A percentile compares a stretch with the other conserved stretches of the same genome.
phyloP scores from a whole-genome alignment of 768 basidiomycete genomes.

The Sporobolomyces pararoseus region DNA sequence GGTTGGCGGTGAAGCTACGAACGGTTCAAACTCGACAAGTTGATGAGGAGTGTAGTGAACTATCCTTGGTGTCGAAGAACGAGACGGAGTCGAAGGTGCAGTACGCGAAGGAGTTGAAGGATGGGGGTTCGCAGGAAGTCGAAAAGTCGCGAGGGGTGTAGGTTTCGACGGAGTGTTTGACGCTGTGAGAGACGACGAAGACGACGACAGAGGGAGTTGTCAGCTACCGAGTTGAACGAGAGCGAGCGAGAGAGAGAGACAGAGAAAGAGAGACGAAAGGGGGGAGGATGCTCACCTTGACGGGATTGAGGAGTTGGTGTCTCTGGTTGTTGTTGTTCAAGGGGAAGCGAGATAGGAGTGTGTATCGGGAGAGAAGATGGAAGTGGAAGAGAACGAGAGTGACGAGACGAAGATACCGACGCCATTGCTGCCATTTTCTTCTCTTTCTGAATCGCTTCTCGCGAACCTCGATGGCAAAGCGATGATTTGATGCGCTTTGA shows the following conservation, averaged over 20 bases:
- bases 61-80: background rate
- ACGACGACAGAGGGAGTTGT: background rate
- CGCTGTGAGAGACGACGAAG: background rate
- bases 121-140: slow-evolving; percentile 10
- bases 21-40: slow-evolving; percentile 10
- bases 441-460: background rate
- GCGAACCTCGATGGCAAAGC: slow-evolving; percentile 1
- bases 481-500: too few relatives aligned
- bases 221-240: background rate
- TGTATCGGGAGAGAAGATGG: too few relatives aligned
- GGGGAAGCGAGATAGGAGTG: background rate
- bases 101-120: background rate
- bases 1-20: background rate
- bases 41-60: background rate
- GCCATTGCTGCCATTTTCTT: background rate
- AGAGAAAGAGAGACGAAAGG: background rate
- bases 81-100: slow-evolving; percentile 1
- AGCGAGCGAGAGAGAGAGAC: background rate
- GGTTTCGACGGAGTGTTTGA: background rate
- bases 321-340: background rate
- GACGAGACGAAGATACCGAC: background rate
- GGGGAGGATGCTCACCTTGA: background rate
- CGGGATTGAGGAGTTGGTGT: background rate
- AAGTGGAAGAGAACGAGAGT: background rate
- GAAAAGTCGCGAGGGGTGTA: slow-evolving; percentile 7